phyloP scores from a whole-genome alignment of 495 filamentous ascomycete species.

The Xylaria grammica region DNA sequence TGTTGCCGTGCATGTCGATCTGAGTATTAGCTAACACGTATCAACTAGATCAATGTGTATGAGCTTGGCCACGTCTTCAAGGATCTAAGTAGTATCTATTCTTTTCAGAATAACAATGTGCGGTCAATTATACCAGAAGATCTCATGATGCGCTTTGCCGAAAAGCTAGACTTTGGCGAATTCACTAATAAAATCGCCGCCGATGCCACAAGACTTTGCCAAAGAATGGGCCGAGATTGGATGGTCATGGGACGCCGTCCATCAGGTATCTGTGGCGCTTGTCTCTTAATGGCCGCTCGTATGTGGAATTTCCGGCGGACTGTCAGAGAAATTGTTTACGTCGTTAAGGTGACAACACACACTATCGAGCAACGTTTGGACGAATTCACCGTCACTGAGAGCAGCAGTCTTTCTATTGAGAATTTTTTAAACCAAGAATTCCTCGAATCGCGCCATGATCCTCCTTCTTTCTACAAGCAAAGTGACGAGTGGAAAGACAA shows the following conservation, averaged over 20 bases:
- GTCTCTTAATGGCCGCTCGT: slow-evolving; percentile 89
- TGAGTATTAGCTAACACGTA: slow-evolving; percentile 28
- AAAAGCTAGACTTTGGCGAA: slow-evolving; percentile 84
- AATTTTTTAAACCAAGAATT: slow-evolving; percentile 75
- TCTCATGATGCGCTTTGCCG: slow-evolving; percentile 86
- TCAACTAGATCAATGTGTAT: slow-evolving; percentile 79
- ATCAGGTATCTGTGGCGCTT: slow-evolving; percentile 92
- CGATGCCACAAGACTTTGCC: slow-evolving; percentile 82
- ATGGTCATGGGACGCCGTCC: slow-evolving; percentile 92
- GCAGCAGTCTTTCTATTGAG: slow-evolving; percentile 78
- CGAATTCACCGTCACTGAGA: slow-evolving; percentile 85
- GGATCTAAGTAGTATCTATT: slow-evolving; percentile 70
- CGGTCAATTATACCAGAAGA: slow-evolving; percentile 76
- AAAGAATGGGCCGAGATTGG: slow-evolving; percentile 95
- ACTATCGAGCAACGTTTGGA: slow-evolving; percentile 88
- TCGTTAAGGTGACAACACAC: slow-evolving; percentile 90
- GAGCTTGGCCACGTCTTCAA: slow-evolving; percentile 85
- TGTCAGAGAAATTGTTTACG: slow-evolving; percentile 89
- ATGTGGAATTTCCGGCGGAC: slow-evolving; percentile 97
- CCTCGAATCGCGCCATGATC: slow-evolving; percentile 66
- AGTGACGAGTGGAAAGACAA: slow-evolving; percentile 56
- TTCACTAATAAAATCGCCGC: slow-evolving; percentile 79
- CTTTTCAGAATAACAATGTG: slow-evolving; percentile 54
- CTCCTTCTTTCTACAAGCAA: slow-evolving; percentile 78
- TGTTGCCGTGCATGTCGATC: not conserved